Evolutionary conservation across 768 basidiomycete species (phyloP).

Genomic region (Trametes gibbosa): DNA sequence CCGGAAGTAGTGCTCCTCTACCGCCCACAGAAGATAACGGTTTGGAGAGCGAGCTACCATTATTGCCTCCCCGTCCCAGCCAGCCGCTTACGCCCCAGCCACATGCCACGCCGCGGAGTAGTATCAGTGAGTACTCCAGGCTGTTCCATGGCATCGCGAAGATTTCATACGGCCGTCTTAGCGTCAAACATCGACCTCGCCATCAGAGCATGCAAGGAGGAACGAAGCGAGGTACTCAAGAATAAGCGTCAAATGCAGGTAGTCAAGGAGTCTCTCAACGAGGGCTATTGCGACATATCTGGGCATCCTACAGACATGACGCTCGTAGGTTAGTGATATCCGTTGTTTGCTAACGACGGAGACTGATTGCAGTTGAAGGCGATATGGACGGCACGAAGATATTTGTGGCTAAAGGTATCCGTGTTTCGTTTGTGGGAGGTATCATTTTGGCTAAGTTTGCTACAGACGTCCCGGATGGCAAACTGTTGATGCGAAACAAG

Average conservation of each 20-base stretch:
- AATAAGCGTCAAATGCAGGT: conserved; percentile 68
- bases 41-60: background rate
- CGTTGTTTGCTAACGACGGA: background rate
- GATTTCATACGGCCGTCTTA: too few species aligned
- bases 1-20: background rate
- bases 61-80: conserved; percentile 13
- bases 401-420: conserved; percentile 59
- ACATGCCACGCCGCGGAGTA: conserved; percentile 39
- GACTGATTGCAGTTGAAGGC: conserved; percentile 35
- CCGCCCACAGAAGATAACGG: background rate
- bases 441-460: too few species aligned
- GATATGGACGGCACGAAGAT: conserved; percentile 61
- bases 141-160: background rate
- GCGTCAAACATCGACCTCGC: conserved; percentile 71
- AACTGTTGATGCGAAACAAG: conserved; percentile 50
- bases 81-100: conserved; percentile 18
- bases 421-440: too few species aligned
- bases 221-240: conserved; percentile 57
- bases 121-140: conserved; percentile 37
- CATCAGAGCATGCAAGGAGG: conserved; percentile 67
- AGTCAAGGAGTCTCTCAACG: conserved; percentile 72
- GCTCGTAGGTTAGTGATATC: conserved; percentile 46
- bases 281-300: conserved; percentile 80
- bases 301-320: conserved; percentile 60
- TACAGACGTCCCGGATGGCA: conserved; percentile 50